Evolutionary conservation across 257 asterid genomes (phyloP), one percentile per base, ranked within the genome.

Genomic region (Avicennia marina): DNA sequence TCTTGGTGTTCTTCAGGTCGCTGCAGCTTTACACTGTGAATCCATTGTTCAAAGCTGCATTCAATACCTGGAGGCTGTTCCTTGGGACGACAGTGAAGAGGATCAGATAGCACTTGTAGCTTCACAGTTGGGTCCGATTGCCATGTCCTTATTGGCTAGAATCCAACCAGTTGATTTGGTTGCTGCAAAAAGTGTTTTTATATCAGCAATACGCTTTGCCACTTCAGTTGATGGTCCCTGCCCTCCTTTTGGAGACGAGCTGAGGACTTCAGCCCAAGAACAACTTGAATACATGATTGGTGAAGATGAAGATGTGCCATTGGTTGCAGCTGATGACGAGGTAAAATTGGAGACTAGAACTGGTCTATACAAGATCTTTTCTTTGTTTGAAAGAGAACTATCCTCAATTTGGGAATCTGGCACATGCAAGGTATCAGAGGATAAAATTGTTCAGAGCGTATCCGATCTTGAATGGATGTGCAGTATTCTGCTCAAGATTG

Each of bases 241-340:
- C 67, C 87, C 83, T 24, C 78, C 78, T n/a, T 84, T 80, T 12
- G 84, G 84, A 1, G 87, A 80, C 24, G 85, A 82, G 62, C 77
- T 84, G 18, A 76, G 76, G 70, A 65, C 59, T 15, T 84, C 89
- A 11, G 96, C 96, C 24, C 94, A 82, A 69, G 94, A 87, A 67
- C 96, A 87, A 62, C 81, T 82, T 6, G 96, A 84, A 20, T 87
- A 73, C 82, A 87, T 87, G 96, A 84, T 87, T 4, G 80, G 80
- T 16, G 84, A 80, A 21, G 87, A 76, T 16, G 91, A 80, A 18
- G 88, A 66, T 24, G 74, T 75, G 59, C 75, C 81, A 2, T 46
- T 76, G 47, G 76, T 82, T 26, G 63, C 70, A 24, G 68, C 74
- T 13, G 96, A 84, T 40, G 67, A 74, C 7, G 93, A 87, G 26